Evolutionary conservation across 192 early-diverging fungal species (phyloP).

Genomic region (Entophlyctis luteolus): DNA sequence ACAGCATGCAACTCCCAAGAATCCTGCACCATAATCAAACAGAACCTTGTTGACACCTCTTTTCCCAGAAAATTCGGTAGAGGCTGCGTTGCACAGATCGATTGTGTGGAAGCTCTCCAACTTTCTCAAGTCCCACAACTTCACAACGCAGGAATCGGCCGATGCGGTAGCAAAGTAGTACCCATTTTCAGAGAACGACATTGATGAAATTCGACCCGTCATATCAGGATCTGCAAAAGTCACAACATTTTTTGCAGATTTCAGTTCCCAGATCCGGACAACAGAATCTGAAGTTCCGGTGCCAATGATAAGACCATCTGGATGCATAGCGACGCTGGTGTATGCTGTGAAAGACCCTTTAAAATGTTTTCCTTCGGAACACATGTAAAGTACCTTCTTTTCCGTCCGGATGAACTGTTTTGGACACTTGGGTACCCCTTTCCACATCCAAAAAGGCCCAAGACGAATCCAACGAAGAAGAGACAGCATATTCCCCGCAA

Average conservation of each 20-base stretch:
- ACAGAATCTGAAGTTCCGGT: conserved; percentile 68
- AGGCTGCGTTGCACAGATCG: conserved; percentile 35
- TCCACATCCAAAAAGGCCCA: conserved; percentile 80
- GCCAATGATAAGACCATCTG: conserved; percentile 85
- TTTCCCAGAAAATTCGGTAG: conserved; percentile 5
- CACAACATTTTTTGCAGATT: conserved; percentile 60
- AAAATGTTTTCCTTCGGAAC: no score
- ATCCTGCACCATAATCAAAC: conserved; percentile 84
- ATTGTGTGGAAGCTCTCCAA: conserved; percentile 66
- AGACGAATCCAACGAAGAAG: conserved; percentile 65
- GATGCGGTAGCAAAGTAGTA: conserved; percentile 84
- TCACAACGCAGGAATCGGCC: conserved; percentile 62
- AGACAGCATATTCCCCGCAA: conserved; percentile 67
- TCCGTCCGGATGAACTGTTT: conserved; percentile 41
- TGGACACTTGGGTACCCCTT: conserved; percentile 53
- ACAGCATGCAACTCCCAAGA: conserved; percentile 68
- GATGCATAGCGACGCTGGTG: conserved; percentile 74
- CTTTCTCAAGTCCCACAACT: conserved; percentile 93
- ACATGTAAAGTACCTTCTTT: conserved; percentile 52
- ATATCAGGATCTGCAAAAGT: conserved; percentile 44
- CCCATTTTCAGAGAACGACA: conserved; percentile 92
- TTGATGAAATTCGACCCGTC: conserved; percentile 52
- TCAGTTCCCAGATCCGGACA: conserved; percentile 83
- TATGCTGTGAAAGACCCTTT: no score
- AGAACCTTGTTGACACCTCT: conserved; percentile 55